Evolutionary conservation across 495 filamentous ascomycete species (phyloP).

Genomic region (Copromyces sp.): DNA sequence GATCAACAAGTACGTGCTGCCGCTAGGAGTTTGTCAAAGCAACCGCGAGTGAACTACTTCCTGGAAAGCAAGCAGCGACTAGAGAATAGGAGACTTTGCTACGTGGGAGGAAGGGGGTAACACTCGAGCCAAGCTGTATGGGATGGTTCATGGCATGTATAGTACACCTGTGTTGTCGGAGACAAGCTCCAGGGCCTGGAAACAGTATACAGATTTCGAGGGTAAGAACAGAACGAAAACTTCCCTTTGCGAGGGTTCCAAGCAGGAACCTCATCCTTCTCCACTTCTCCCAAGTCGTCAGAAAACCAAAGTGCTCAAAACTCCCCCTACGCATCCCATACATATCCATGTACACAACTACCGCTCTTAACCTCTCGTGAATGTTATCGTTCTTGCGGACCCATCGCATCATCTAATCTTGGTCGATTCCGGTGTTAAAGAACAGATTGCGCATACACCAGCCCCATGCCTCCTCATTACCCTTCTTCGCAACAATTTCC

Average conservation of each 20-base stretch:
- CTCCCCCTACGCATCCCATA: not conserved
- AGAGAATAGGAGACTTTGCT: not conserved
- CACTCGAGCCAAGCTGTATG: not conserved
- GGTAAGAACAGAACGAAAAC: not conserved
- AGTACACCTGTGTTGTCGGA: not conserved
- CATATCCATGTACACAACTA: not conserved
- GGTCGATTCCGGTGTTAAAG: not conserved
- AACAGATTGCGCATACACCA: not conserved
- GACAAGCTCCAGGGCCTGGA: not conserved
- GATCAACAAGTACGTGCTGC: not conserved
- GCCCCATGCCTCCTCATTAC: not conserved
- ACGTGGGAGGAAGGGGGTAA: not conserved
- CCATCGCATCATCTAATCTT: not conserved
- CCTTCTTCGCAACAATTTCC: too few relatives aligned
- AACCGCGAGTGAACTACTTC: not conserved
- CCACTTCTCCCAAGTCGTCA: too few relatives aligned
- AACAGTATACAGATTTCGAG: not conserved
- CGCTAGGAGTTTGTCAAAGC: not conserved
- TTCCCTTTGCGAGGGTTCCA: not conserved
- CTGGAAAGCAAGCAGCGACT: not conserved
- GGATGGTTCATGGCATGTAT: not conserved
- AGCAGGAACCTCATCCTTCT: too few relatives aligned
- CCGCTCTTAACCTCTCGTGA: not conserved
- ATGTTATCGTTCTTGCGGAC: not conserved
- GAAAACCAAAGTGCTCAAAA: not conserved